phyloP scores from a whole-genome alignment of 495 filamentous ascomycete genomes.

The Aspergillus diversus region DNA sequence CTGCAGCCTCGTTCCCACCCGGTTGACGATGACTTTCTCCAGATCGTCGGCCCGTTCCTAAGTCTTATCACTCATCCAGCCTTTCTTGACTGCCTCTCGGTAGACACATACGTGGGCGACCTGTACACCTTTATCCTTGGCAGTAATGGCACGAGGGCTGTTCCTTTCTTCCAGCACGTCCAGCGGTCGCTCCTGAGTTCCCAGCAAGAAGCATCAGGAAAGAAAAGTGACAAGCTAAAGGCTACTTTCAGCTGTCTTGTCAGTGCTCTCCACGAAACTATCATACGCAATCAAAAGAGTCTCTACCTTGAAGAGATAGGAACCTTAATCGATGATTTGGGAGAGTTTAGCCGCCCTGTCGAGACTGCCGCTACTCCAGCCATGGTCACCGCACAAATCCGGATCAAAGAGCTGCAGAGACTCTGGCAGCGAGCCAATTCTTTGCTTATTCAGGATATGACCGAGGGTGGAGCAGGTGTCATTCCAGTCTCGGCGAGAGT shows the following conservation, averaged over 20 bases:
- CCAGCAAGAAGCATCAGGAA: no score
- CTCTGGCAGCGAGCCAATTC: neutral
- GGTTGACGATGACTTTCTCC: neutral
- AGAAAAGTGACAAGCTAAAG: neutral
- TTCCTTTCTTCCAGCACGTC: conserved; percentile 7
- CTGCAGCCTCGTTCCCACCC: neutral
- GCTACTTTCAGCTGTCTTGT: neutral
- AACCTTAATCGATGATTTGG: neutral
- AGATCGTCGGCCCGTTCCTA: neutral
- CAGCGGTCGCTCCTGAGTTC: no score
- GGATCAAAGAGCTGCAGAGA: neutral
- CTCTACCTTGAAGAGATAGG: neutral
- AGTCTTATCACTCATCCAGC: neutral
- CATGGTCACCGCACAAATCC: neutral
- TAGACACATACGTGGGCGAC: conserved; percentile 8
- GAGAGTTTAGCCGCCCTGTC: no score
- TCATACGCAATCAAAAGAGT: conserved; percentile 8
- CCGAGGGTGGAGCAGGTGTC: neutral
- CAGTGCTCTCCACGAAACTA: neutral
- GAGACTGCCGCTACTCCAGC: no score
- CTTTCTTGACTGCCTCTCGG: conserved; percentile 7
- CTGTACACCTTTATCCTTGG: conserved; percentile 9
- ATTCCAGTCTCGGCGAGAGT: neutral
- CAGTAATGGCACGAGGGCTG: neutral
- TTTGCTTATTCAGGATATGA: neutral